These are phyloP conservation scores for Colletotrichum musicola DNA, from an alignment of 2,329 filamentous ascomycete species.

Conservation along the genomic window DNA sequence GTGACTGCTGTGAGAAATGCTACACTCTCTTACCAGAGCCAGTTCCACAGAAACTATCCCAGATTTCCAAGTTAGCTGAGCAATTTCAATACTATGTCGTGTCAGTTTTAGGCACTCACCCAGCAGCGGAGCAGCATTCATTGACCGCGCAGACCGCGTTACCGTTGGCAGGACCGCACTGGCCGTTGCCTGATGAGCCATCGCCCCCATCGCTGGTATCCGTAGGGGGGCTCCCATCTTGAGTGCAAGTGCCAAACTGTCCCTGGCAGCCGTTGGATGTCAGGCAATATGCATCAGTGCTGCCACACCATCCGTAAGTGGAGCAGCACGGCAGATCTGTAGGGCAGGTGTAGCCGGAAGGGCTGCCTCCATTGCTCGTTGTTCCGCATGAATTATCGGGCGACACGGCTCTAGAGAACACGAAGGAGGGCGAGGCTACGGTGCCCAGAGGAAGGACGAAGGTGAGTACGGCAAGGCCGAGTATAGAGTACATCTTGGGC, in stretches of 20 bases:
- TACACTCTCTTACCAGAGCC: constrained; percentile 11
- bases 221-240: constrained; percentile 17
- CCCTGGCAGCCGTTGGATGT: constrained; percentile 52
- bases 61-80: not conserved
- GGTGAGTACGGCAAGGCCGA: constrained; percentile 8
- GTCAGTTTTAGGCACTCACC: constrained; percentile 35
- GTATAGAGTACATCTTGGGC: constrained; percentile 7
- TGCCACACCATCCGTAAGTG: constrained; percentile 51
- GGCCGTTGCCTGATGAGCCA: constrained; percentile 51
- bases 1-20: not conserved
- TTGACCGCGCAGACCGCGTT: constrained; percentile 41
- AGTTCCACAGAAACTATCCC: constrained; percentile 27
- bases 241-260: constrained; percentile 43
- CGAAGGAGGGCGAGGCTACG: constrained; percentile 20
- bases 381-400: constrained; percentile 35
- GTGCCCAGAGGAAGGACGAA: constrained; percentile 6
- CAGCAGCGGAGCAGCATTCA: constrained; percentile 46
- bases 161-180: constrained; percentile 52
- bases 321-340: constrained; percentile 45
- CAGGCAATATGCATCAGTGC: constrained; percentile 53
- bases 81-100: constrained; percentile 47
- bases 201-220: constrained; percentile 1
- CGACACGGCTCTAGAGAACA: constrained; percentile 11
- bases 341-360: constrained; percentile 23
- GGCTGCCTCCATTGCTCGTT: constrained; percentile 28